Conservation (phyloP, 768 basidiomycete genomes). For the Rhodotorula graminis region DNA sequence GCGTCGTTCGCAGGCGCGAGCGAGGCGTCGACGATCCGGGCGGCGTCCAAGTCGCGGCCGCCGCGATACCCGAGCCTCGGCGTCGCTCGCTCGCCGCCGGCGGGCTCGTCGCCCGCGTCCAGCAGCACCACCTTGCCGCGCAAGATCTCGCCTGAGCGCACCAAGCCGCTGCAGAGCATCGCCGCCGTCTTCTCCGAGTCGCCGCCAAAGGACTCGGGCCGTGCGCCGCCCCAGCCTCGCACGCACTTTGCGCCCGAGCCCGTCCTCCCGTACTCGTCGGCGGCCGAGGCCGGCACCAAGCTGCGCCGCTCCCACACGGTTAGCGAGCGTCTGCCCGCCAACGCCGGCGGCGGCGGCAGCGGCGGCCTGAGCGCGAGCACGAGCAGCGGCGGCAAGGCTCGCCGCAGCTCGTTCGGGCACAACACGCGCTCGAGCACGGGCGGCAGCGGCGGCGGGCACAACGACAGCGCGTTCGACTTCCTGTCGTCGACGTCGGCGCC, state of each 20-base stretch:
- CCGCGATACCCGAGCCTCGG: neutral
- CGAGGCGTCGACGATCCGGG: slow-evolving; percentile 15
- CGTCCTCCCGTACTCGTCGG: neutral
- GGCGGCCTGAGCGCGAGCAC: neutral
- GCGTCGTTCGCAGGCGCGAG: neutral
- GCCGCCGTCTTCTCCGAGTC: neutral
- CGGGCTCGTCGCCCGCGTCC: neutral
- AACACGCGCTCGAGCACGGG: neutral
- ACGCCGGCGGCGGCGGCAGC: neutral
- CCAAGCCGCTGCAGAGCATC: too few species aligned
- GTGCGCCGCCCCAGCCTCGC: neutral
- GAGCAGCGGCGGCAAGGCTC: neutral
- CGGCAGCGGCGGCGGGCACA: neutral
- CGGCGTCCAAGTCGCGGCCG: neutral
- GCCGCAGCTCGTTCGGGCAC: neutral
- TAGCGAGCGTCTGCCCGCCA: slow-evolving; percentile 14
- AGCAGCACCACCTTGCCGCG: neutral
- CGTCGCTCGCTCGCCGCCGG: neutral
- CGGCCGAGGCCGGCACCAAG: neutral
- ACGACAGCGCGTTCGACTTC: slow-evolving; percentile 5
- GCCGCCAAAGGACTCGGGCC: neutral
- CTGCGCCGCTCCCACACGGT: neutral
- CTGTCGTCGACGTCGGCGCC: slow-evolving; percentile 17
- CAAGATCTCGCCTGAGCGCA: neutral
- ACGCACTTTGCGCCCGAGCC: slow-evolving; percentile 1